These are phyloP conservation scores for Gleditsia sinensis DNA, from an alignment of 306 rosid species.

Conservation along the genomic window DNA sequence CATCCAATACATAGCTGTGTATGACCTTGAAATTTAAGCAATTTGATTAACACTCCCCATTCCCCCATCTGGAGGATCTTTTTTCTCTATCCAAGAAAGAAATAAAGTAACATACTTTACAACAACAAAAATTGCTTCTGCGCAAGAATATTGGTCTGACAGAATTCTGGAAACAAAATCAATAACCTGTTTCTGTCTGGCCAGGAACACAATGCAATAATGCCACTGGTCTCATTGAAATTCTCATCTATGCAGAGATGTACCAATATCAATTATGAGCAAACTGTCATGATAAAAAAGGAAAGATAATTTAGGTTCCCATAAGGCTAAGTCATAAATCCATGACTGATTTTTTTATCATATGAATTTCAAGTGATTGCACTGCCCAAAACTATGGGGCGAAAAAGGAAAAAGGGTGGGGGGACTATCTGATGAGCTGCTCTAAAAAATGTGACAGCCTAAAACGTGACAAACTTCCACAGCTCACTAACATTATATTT, in stretches of 20 bases:
- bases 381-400: neutral
- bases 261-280: conserved; percentile 30
- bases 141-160: conserved; percentile 46
- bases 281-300: conserved; percentile 44
- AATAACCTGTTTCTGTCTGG: conserved; percentile 40
- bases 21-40: conserved; percentile 24
- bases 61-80: neutral
- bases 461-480: conserved; percentile 13
- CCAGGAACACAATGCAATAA: conserved; percentile 32
- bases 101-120: conserved; percentile 47
- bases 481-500: conserved; percentile 28
- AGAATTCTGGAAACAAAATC: conserved; percentile 34
- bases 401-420: too few relatives aligned
- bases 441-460: conserved; percentile 18
- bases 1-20: conserved; percentile 27
- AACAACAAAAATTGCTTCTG: conserved; percentile 47
- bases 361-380: conserved; percentile 21
- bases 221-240: conserved; percentile 37
- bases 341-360: conserved; percentile 6
- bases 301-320: conserved; percentile 10
- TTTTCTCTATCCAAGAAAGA: neutral
- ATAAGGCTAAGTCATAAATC: conserved; percentile 15
- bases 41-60: neutral
- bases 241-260: conserved; percentile 38
- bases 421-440: neutral